Evolutionary conservation across 2,329 filamentous ascomycete genomes (phyloP), one percentile per base, ranked within the genome.

Genomic region (Cryoendolithus antarcticus): DNA sequence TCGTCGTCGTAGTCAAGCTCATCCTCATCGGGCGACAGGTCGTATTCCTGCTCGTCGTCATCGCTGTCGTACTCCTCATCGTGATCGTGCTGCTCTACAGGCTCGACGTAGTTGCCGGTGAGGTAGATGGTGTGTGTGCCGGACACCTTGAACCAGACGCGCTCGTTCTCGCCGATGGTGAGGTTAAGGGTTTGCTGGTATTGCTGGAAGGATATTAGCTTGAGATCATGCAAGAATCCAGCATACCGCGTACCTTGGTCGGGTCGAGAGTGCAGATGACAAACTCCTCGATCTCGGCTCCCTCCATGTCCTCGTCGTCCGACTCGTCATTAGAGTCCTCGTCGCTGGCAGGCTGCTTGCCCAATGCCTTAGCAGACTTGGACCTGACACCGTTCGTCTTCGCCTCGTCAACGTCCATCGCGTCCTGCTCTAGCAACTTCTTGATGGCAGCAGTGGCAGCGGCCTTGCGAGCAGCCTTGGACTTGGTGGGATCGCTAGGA

Each of bases 171-270:
- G 54, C 76, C 78, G 59, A 98, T 77, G 48, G 84, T 91, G 63
- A 98, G 85, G 64, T 98, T 86, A 44, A 98, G 77, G 35, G 91
- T 69, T 66, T 98, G 93, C 67, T 98, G 91, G 74, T 82, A 94
- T 70, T 84, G 77, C 91, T 96, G 55, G 11, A 32, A 39, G 7
- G 30, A 7, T 43, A 56, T 63, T 56, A 64, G 49, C 35, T 45
- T 4, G 30, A n/a, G 37, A 9, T 27, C 24, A 8, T 24, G 33
- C 11, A 30, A 13, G 6, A 34, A 19, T 19, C 15, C 15, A 19
- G 58, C 74, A 62, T 79, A 95, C 91, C 70, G 81, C 84, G 63
- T 19, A 19, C 15, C 15, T 19, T 19, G 15, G 86, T 78, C 27
- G 88, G 84, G 66, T 95, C 88, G 39, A 98, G 77, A 46, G 91